Percentiles rank a stretch among this genome's conserved stretches.
phyloP scores from a whole-genome alignment of 495 filamentous ascomycete genomes.

The Hypoxylon trugodes region DNA sequence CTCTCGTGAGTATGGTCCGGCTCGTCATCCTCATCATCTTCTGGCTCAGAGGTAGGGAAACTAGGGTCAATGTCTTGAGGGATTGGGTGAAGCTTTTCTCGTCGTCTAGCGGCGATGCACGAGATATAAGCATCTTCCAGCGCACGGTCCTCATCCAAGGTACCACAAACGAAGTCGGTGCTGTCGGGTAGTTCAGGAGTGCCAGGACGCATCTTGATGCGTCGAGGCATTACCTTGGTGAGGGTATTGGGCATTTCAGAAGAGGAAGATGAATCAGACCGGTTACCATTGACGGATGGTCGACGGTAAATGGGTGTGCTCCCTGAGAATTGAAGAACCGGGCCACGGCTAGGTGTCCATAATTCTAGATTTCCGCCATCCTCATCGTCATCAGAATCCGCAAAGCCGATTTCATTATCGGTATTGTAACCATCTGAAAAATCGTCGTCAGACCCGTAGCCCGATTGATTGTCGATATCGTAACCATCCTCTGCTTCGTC shows the following conservation, averaged over 20 bases:
- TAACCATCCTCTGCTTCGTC: conserved; percentile 54
- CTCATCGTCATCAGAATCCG: conserved; percentile 84
- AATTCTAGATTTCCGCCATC: conserved; percentile 80
- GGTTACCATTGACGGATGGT: conserved; percentile 47
- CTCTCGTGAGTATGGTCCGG: conserved; percentile 60
- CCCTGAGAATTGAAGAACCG: conserved; percentile 51
- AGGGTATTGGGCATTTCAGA: conserved; percentile 32
- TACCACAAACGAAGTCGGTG: conserved; percentile 97
- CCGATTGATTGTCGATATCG: conserved; percentile 58
- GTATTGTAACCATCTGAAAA: conserved; percentile 84
- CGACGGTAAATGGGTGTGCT: conserved; percentile 49
- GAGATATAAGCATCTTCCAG: conserved; percentile 91
- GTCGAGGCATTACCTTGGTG: conserved; percentile 36
- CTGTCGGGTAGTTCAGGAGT: conserved; percentile 92
- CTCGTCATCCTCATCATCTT: conserved; percentile 79
- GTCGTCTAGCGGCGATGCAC: conserved; percentile 79
- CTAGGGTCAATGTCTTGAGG: conserved; percentile 98
- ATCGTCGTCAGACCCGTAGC: conserved; percentile 73
- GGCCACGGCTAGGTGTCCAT: conserved; percentile 75
- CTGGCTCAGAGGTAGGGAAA: conserved; percentile 92
- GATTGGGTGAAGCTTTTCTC: conserved; percentile 76
- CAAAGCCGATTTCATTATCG: conserved; percentile 95
- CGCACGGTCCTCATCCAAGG: conserved; percentile 93
- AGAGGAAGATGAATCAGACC: conserved; percentile 52
- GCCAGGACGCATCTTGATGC: conserved; percentile 69